phyloP scores from a whole-genome alignment of 306 rosid genomes.

The Citrullus mucosospermus region DNA sequence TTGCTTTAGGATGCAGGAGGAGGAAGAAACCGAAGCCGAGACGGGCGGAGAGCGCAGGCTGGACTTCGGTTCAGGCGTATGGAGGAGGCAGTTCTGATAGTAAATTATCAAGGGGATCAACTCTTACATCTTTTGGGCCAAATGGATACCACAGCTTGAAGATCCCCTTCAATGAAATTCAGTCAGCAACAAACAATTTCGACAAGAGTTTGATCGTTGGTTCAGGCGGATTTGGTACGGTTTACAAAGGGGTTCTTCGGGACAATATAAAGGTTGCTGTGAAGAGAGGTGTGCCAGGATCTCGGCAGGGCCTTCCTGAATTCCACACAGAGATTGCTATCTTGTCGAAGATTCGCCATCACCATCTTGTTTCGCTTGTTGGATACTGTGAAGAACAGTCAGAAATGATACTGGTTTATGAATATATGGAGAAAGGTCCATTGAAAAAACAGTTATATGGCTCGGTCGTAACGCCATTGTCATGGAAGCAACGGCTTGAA shows the following conservation, averaged over 20 bases:
- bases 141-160: slow-evolving; percentile 65
- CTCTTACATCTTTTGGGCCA: slow-evolving; percentile 53
- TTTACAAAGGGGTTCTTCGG: slow-evolving; percentile 60
- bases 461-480: slow-evolving; percentile 32
- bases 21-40: slow-evolving; percentile 45
- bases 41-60: slow-evolving; percentile 57
- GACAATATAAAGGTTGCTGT: slow-evolving; percentile 82
- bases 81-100: slow-evolving; percentile 85
- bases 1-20: slow-evolving; percentile 42
- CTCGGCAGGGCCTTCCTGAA: slow-evolving; percentile 97
- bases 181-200: slow-evolving; percentile 67
- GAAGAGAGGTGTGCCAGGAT: slow-evolving; percentile 93
- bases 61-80: slow-evolving; percentile 64
- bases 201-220: slow-evolving; percentile 61
- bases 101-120: slow-evolving; percentile 60
- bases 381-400: slow-evolving; percentile 92
- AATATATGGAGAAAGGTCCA: slow-evolving; percentile 84
- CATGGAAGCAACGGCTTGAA: slow-evolving; percentile 93
- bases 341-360: slow-evolving; percentile 81
- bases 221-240: slow-evolving; percentile 95
- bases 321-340: slow-evolving; percentile 83
- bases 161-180: slow-evolving; percentile 68
- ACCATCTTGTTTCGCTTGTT: slow-evolving; percentile 84
- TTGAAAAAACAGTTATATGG: slow-evolving; percentile 76
- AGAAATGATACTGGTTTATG: slow-evolving; percentile 92